Evolutionary conservation across 2,329 filamentous ascomycete species (phyloP).

Genomic region (Immersiporthe knoxdaviesiana): DNA sequence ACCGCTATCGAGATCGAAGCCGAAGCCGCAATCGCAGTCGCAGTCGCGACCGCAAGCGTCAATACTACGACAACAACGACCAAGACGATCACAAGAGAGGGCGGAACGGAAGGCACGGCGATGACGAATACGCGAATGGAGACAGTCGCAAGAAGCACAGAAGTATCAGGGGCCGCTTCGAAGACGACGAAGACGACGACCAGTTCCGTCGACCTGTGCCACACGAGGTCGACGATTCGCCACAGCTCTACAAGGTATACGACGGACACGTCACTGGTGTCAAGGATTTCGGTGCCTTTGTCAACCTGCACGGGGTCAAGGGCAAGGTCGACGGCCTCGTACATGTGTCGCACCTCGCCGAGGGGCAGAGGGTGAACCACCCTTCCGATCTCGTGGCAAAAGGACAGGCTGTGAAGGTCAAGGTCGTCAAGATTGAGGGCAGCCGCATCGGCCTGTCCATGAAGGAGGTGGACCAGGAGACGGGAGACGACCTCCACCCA

Average conservation of each 20-base stretch:
- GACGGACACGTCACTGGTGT: constrained; percentile 87
- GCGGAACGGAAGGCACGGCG: constrained; percentile 52
- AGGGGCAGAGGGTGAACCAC: constrained; percentile 85
- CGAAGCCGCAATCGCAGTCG: constrained; percentile 58
- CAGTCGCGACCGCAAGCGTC: constrained; percentile 50
- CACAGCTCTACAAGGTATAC: constrained; percentile 85
- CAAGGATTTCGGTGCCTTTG: constrained; percentile 95
- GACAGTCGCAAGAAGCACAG: constrained; percentile 43
- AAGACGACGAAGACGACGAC: constrained; percentile 56
- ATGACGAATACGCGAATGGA: constrained; percentile 60
- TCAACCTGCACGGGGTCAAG: constrained; percentile 83
- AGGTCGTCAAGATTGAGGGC: constrained; percentile 85
- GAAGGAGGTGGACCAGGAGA: constrained; percentile 94
- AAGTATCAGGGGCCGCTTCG: constrained; percentile 45
- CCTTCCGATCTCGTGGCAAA: constrained; percentile 83
- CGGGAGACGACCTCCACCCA: constrained; percentile 80
- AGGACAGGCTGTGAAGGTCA: constrained; percentile 88
- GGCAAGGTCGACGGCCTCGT: constrained; percentile 93
- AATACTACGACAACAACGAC: constrained; percentile 42
- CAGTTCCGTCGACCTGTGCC: constrained; percentile 68
- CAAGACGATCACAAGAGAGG: constrained; percentile 47
- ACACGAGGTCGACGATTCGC: constrained; percentile 78
- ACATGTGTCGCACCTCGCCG: constrained; percentile 86
- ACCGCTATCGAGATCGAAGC: constrained; percentile 36
- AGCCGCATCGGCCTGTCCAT: constrained; percentile 86